Base-by-base conservation (phyloP, 805 yeast species). In the Yamadazyma laniorum region DNA sequence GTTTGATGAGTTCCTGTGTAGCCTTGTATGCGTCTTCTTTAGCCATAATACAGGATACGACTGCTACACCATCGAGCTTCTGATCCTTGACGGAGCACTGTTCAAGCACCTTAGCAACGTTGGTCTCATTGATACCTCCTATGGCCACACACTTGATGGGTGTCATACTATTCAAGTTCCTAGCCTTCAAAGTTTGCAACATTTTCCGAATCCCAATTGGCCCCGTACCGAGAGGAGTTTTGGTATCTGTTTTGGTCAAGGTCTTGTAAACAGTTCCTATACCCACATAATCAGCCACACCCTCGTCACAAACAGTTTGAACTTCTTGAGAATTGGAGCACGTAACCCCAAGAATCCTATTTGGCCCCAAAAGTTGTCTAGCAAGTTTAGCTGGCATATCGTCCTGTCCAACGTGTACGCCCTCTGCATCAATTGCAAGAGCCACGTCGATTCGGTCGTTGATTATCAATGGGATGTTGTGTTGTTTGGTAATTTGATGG, bases 381-480 rank as follows among this genome's bases (percentile, higher is more conserved):
- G 78, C 93, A 26, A 71, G 49, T 1, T 51, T 51, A 1, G 78
- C 78, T 8, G 75, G 73, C 86, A 89, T 85, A 55, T 89, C 97
- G 37, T 82, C 89, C 58, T 89, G 96, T 0, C 97, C 97, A 15
- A 89, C 86, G 63, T 89, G 97, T 6, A 90, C 82, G 25, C 95
- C 95, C 46, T 87, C 96, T 2, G 95, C 95, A 49, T 76, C 93
- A 39, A 87, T 71, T 0, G 96, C 96, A 30, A 90, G 63, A 0
- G 96, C 96, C 9, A 90, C 87, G 54, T 89, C 97, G 2, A 87
- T 74, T 35, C 96, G 65, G 53, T 89, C 96, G 49, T 89, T 87
- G 53, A 89, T 88, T 23, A 89, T 76, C 47, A 89, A 65, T 0
- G 96, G 96, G 6, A 90, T 78, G 0, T 74, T 72, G 28, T 69